These are phyloP conservation scores for Afroboletus lepidellus DNA, from an alignment of 1,284 basidiomycete genomes.

Conservation along the genomic window DNA sequence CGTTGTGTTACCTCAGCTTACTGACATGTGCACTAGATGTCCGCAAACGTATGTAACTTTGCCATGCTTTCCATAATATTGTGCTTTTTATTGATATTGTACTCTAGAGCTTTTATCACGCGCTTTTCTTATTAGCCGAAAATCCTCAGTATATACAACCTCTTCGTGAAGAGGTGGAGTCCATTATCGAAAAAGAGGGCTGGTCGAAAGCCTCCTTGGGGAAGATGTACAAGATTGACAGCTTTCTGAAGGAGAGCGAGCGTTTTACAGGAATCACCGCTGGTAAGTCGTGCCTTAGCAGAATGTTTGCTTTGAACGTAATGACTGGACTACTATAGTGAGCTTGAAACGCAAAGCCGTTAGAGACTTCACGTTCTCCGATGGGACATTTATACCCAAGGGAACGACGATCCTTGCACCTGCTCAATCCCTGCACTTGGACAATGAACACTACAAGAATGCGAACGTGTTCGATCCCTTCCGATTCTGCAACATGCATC, in stretches of 20 bases:
- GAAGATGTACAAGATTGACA: not conserved
- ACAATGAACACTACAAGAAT: conserved; percentile 28
- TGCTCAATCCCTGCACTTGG: conserved; percentile 25
- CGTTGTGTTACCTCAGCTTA: not conserved
- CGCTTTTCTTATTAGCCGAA: conserved; percentile 38
- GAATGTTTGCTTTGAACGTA: too few relatives aligned
- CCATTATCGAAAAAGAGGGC: not conserved
- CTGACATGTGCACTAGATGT: not conserved
- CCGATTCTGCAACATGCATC: conserved; percentile 29
- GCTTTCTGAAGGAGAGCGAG: not conserved
- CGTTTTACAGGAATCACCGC: too few relatives aligned
- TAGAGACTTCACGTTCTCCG: conserved; percentile 40
- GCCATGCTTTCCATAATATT: not conserved
- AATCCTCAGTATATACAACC: too few relatives aligned
- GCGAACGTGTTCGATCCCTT: conserved; percentile 34
- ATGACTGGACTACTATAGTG: not conserved
- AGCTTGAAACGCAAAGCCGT: not conserved
- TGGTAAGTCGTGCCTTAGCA: too few relatives aligned
- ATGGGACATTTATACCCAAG: conserved; percentile 42
- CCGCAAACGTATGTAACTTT: not conserved
- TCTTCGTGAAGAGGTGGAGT: too few relatives aligned
- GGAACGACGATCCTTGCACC: conserved; percentile 34
- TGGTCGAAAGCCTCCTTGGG: not conserved
- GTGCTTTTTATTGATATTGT: not conserved
- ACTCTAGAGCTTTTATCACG: conserved; percentile 34